These are phyloP conservation scores for Diaporthe batatas DNA, from an alignment of 2,329 filamentous ascomycete genomes.

Conservation along the genomic window DNA sequence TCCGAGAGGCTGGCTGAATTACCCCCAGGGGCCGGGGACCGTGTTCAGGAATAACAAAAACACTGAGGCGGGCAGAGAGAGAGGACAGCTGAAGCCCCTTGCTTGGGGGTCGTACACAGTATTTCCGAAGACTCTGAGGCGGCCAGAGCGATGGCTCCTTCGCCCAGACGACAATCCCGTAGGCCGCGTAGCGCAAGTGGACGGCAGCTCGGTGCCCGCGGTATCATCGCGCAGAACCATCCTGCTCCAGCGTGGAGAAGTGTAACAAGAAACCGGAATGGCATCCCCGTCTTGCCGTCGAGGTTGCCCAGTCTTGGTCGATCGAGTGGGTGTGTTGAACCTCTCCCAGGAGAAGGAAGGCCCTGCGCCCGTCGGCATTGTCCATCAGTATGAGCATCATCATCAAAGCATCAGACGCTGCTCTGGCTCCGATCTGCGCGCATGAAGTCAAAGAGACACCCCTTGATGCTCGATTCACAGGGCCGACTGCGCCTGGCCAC, in stretches of 20 bases:
- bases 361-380: slow-evolving; percentile 7
- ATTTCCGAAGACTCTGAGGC: neutral
- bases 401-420: slow-evolving; percentile 17
- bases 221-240: slow-evolving; percentile 36
- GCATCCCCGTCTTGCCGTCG: slow-evolving; percentile 16
- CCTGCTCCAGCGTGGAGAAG: slow-evolving; percentile 11
- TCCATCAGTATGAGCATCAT: neutral
- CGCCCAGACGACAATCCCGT: neutral
- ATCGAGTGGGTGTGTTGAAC: slow-evolving; percentile 15
- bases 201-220: slow-evolving; percentile 28
- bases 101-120: neutral
- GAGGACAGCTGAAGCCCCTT: slow-evolving; percentile 12
- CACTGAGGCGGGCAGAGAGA: neutral
- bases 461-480: slow-evolving; percentile 17
- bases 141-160: slow-evolving; percentile 14
- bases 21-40: neutral
- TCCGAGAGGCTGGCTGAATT: slow-evolving; percentile 9
- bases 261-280: slow-evolving; percentile 21
- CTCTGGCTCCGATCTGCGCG: slow-evolving; percentile 19
- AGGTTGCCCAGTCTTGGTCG: slow-evolving; percentile 13
- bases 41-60: neutral
- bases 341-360: neutral
- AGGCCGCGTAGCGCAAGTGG: slow-evolving; percentile 21
- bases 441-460: slow-evolving; percentile 2
- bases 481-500: too few species aligned